Evolutionary conservation across 139 green algal genomes (phyloP), one percentile per base, ranked within the genome.

Genomic region (Picochlorum sp.): DNA sequence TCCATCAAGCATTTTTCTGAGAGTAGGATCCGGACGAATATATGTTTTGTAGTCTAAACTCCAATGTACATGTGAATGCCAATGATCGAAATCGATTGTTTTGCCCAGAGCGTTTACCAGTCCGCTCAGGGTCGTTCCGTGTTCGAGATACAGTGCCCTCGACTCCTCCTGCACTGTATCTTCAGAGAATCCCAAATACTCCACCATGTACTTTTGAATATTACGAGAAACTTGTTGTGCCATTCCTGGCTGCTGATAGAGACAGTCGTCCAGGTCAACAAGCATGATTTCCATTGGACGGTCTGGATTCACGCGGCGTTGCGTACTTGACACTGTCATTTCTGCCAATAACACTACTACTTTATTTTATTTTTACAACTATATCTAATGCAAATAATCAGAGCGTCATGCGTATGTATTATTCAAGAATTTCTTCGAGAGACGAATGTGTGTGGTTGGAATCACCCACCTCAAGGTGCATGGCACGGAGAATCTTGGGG

Each of bases 81-180:
- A 94, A 46, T 85, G 71, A 45, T 91, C 77, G 20, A 71, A 85
- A 56, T 93, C 84, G 13, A 93, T 79, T 4, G 58, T 58, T 62
- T 90, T 69, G 13, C 83, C 81, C 1, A 46, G 52, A 4, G 81
- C 76, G n/a, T n/a, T 74, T 73, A 87, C 79, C 4, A 91, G 75
- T 3, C 85, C 85, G 23, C 77, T 80, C 52, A 89, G 60, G 0
- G 85, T 91, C 0, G 85, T 92, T 23, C 86, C 86, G 54, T 85
- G 72, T 24, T 77, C 62, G 0, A 77, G 60, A 64, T 93, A 93
- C 2, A 79, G 50, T 20, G 82, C 50, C 10, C 72, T 41, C 10
- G 75, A 82, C 3, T 70, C 24, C 6, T 78, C 62, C 9, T 73
- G 56, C 8, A 84, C 79, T 13, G 81, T 54, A 0, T 84, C 72